Conservation (phyloP, 495 filamentous ascomycete species). For the Venustampulla echinocandica region DNA sequence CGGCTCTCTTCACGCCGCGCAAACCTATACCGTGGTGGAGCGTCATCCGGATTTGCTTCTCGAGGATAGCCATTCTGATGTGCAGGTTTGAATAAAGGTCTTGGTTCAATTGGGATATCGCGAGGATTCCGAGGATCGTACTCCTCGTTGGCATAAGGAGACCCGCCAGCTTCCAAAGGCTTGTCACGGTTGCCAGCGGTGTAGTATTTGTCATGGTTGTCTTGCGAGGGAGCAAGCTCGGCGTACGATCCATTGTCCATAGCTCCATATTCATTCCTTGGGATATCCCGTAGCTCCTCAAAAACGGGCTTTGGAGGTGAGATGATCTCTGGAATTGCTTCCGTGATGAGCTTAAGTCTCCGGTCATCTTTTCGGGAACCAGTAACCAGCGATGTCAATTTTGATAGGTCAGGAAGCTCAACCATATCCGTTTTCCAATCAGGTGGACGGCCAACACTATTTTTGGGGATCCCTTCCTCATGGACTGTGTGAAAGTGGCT, state of each 20-base stretch:
- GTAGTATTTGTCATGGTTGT: constrained; percentile 23
- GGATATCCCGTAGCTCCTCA: background rate
- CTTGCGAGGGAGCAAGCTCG: constrained; percentile 17
- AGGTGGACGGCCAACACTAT: constrained; percentile 22
- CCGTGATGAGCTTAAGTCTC: constrained; percentile 45
- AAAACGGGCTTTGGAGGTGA: background rate
- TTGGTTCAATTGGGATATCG: constrained; percentile 6
- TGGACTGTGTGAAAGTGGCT: constrained; percentile 62
- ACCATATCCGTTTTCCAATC: constrained; percentile 70
- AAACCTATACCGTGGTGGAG: constrained; percentile 2
- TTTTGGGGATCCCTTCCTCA: constrained; percentile 27
- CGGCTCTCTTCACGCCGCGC: constrained; percentile 2
- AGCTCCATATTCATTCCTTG: constrained; percentile 2
- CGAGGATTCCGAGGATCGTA: constrained; percentile 21
- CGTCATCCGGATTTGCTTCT: background rate
- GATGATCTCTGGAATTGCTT: constrained; percentile 43
- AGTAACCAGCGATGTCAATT: constrained; percentile 38
- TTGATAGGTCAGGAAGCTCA: constrained; percentile 45
- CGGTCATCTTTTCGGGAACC: constrained; percentile 46
- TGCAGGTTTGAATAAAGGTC: background rate
- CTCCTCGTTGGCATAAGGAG: constrained; percentile 16
- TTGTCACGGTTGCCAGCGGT: background rate
- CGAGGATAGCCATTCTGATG: background rate
- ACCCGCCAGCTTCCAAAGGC: constrained; percentile 7
- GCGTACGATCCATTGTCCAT: background rate